Evolutionary conservation across 176 grass and related monocot genomes (phyloP), one percentile per base, ranked within the genome.

Genomic region (Cymbopogon citratus): DNA sequence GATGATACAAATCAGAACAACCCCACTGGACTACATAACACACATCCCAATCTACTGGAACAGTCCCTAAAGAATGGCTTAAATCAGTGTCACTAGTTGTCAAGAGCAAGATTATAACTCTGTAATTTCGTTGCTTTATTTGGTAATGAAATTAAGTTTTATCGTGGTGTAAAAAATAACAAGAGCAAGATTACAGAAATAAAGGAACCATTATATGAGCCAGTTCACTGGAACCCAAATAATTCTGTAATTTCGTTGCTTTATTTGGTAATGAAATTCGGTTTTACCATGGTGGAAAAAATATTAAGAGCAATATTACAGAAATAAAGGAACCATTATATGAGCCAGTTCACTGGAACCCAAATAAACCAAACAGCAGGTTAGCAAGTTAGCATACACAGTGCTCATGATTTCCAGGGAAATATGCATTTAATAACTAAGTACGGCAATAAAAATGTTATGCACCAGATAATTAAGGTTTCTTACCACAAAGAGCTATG

Each of bases 401-500:
- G 49, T 71, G 43, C 71, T 39, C 23, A 51, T 26, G 7, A 35
- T 67, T 54, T 76, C 71, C 41, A 11, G 23, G 57, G 15, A 68
- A 84, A 41, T 66, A 38, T 80, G 49, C 15, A 75, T 28, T 33
- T 14, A 75, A 69, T 46, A 54, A 19, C 24, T 64, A 63, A 76
- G 49, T 33, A 48, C 15, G 26, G 14, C 9, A 56, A 38, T 23
- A 33, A 48, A n/a, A 23, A 65, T 62, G 48, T 11, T 72, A 84
- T 26, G 60, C 48, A 39, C 28, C 77, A 25, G 28, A 7, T 69
- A 75, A 40, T 74, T 19, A 54, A 78, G 71, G 33, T 16, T 69
- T 63, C 84, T 92, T 89, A 98, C 92, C 95, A 98, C 66, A 98
- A 88, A 69, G 84, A 89, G 81, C 49, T 76, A 39, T 86, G 48